Evolutionary conservation across 345 rosid genomes (phyloP), one percentile per base, ranked within the genome.

Genomic region (Dovyalis caffra): DNA sequence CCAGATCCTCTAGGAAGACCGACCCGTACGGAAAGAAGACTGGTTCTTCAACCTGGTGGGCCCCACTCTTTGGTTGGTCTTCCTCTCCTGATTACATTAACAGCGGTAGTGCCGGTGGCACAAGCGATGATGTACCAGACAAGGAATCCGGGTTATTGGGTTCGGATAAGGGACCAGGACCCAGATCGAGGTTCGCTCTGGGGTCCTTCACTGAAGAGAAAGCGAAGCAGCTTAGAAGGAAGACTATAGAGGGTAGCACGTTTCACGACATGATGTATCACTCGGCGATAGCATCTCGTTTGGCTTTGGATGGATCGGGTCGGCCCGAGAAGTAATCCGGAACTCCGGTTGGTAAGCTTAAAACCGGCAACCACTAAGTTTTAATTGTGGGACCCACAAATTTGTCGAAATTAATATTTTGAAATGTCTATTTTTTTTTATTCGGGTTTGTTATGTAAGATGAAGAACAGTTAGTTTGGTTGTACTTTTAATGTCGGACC

Each of bases 201-300:
- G 86, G 93, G 21, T 70, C 88, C 49, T 90, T 89, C 85, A 89
- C 93, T 51, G 92, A 88, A 73, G 91, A 89, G 86, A 89, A 91
- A 71, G 97, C 93, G 28, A 87, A 70, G 76, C 87, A 83, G 76
- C 89, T 91, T 2, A 73, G 93, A 37, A 79, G 62, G 88, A 86
- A 87, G 85, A 86, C 83, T 21, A 69, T 69, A 58, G 90, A 86
- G 77, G 79, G 74, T 9, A 75, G 79, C 45, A 58, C 95, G 56
- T 89, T 89, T 71, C 93, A 91, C 79, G 93, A 89, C 57, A 71
- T 84, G 56, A 91, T 89, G 96, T 91, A 88, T 77, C 96, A 91
- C 80, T 91, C 93, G 3, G 88, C 91, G 31, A 88, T 91, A 69
- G 97, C 93, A 0, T 83, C 97, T 15, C 84, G 93, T 8, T 87